Evolutionary conservation across 75 land plant species (phyloP), one percentile per base, ranked within the genome.

Genomic region (Adiantum capillusveneris): DNA sequence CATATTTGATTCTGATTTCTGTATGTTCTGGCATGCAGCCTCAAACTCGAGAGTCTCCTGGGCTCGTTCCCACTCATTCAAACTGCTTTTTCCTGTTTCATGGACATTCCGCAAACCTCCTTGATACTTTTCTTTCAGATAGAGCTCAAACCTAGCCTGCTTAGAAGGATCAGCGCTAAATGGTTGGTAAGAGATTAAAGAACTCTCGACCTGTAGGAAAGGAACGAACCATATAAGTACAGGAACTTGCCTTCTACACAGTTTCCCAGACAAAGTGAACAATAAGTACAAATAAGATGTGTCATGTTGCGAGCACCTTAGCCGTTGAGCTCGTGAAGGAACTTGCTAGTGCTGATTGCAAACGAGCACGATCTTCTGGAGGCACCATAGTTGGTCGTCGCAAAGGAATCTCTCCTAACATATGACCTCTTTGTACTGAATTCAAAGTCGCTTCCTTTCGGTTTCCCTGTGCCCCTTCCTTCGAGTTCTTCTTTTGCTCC

Each of bases 1-100:
- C 13, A 67, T 5, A n/a, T 29, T 25, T 46, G 34, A 13, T 19
- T 59, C 50, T 39, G 62, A 36, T 13, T 27, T 42, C 52, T 30
- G 70, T 31, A 50, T 39, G 18, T 21, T 36, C 20, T 61, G 71
- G 26, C 56, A 56, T 28, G 81, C 84, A 63, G 85, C 78, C 67
- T 95, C 99, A 79, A 95, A 95, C 45, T 95, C 99, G 39, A 90
- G 57, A 44, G 82, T 86, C 63, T 95, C 99, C 74, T 84, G 85
- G 52, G 96, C 90, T 51, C 92, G 92, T 46, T 81, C 79, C 55
- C 51, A 53, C 62, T 90, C 96, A 53, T 97, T 81, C 79, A 81
- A 70, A 36, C 53, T 65, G 51, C 66, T 80, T 24, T 77, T 52
- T 11, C 76, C 80, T 42, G 67, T 59, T 58, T 74, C 52, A 20